Conservation (phyloP, 345 rosid genomes). For the Pseudoturritis turrita region DNA sequence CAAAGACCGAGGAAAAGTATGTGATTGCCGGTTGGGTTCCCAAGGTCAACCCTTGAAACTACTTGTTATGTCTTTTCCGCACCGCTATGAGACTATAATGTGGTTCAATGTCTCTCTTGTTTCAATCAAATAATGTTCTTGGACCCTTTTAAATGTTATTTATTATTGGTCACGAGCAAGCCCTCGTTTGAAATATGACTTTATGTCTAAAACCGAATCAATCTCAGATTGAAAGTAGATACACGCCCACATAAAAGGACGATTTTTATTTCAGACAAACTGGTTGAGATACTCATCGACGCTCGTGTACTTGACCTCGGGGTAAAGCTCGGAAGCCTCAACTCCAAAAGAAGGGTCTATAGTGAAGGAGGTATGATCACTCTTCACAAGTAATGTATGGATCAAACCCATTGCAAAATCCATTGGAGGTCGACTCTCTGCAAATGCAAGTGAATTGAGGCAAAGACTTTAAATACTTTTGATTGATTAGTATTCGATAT, state of each 20-base stretch:
- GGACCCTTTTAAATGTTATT: neutral
- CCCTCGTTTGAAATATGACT: neutral
- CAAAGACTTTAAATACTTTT: neutral
- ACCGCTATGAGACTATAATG: neutral
- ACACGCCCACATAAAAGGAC: neutral
- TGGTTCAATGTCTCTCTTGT: too few species aligned
- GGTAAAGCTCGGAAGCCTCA: slow-evolving; percentile 56
- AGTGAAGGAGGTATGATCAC: slow-evolving; percentile 37
- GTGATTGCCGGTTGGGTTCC: slow-evolving; percentile 83
- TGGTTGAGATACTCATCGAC: slow-evolving; percentile 38
- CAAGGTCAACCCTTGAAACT: slow-evolving; percentile 65
- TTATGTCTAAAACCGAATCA: neutral
- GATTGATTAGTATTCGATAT: neutral
- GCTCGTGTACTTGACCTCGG: slow-evolving; percentile 47
- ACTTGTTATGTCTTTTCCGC: neutral
- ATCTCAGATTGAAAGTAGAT: neutral
- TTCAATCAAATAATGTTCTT: too few species aligned
- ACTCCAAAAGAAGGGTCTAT: slow-evolving; percentile 40
- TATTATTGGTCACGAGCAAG: neutral
- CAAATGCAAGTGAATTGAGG: slow-evolving; percentile 26
- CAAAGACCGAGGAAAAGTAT: slow-evolving; percentile 50
- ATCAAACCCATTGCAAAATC: slow-evolving; percentile 31
- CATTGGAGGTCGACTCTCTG: slow-evolving; percentile 54
- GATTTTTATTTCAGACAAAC: slow-evolving; percentile 27
- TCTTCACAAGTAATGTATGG: slow-evolving; percentile 34